Evolutionary conservation across 768 basidiomycete genomes (phyloP).

Genomic region (Gautieria morchelliformis): DNA sequence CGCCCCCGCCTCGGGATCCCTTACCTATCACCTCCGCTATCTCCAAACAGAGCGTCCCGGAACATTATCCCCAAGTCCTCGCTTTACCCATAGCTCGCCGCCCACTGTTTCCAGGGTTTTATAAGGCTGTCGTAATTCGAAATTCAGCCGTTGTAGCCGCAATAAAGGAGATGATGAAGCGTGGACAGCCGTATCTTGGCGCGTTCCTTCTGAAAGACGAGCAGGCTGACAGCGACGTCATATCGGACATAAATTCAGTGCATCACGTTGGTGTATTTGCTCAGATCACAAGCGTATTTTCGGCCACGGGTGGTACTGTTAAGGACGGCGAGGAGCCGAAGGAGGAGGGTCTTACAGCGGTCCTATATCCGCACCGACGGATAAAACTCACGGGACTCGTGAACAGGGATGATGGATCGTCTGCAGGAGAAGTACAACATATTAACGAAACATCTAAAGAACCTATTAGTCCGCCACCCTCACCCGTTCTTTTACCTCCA

Average conservation of each 20-base stretch:
- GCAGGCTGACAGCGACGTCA: constrained; percentile 84
- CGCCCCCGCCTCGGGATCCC: constrained; percentile 18
- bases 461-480: constrained; percentile 39
- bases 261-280: constrained; percentile 94
- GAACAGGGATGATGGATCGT: constrained; percentile 39
- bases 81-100: constrained; percentile 92
- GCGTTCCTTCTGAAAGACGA: constrained; percentile 96
- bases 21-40: constrained; percentile 41
- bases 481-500: constrained; percentile 21
- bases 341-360: constrained; percentile 89
- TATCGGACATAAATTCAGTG: constrained; percentile 78
- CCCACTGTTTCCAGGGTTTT: constrained; percentile 95
- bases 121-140: constrained; percentile 92
- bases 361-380: constrained; percentile 86
- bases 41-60: constrained; percentile 81
- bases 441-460: constrained; percentile 35
- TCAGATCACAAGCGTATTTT: constrained; percentile 90
- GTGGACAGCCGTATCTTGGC: constrained; percentile 94
- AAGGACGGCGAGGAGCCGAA: constrained; percentile 37
- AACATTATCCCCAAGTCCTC: constrained; percentile 86
- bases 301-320: constrained; percentile 41
- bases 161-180: constrained; percentile 93
- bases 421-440: constrained; percentile 26
- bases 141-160: constrained; percentile 87
- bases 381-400: constrained; percentile 84